Evolutionary conservation across 805 yeast species (phyloP).

Genomic region (Ogataea polymorpha): DNA sequence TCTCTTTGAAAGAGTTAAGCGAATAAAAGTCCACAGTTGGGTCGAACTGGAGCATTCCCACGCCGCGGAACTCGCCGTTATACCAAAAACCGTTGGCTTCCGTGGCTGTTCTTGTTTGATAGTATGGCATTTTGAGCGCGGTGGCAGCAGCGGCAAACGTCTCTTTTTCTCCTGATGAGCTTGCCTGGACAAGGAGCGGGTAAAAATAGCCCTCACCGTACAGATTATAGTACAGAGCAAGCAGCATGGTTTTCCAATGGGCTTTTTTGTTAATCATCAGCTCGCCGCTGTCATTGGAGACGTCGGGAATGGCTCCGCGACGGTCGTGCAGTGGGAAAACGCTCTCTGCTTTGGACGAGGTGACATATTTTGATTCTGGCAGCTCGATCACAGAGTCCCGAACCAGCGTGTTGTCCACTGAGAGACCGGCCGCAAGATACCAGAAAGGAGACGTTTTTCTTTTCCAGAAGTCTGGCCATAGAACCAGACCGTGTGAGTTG

Average conservation of each 20-base stretch:
- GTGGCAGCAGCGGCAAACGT: slow-evolving; percentile 51
- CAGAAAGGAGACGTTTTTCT: slow-evolving; percentile 70
- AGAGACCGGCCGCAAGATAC: slow-evolving; percentile 57
- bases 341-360: slow-evolving; percentile 28
- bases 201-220: slow-evolving; percentile 44
- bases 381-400: slow-evolving; percentile 31
- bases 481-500: slow-evolving; percentile 48
- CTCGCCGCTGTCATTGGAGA: slow-evolving; percentile 51
- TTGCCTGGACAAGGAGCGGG: slow-evolving; percentile 38
- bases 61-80: slow-evolving; percentile 38
- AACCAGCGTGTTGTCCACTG: slow-evolving; percentile 33
- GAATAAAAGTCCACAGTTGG: slow-evolving; percentile 41
- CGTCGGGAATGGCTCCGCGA: slow-evolving; percentile 46
- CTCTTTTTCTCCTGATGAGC: slow-evolving; percentile 48
- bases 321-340: slow-evolving; percentile 27
- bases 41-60: slow-evolving; percentile 53
- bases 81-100: slow-evolving; percentile 48
- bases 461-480: slow-evolving; percentile 85
- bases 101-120: slow-evolving; percentile 45
- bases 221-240: slow-evolving; percentile 48
- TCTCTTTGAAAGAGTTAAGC: slow-evolving; percentile 21
- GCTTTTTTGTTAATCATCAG: slow-evolving; percentile 44
- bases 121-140: slow-evolving; percentile 38
- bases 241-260: slow-evolving; percentile 45
- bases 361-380: slow-evolving; percentile 16